Conservation (phyloP, 1,284 basidiomycete species). For the Leccinum pachyderme region DNA sequence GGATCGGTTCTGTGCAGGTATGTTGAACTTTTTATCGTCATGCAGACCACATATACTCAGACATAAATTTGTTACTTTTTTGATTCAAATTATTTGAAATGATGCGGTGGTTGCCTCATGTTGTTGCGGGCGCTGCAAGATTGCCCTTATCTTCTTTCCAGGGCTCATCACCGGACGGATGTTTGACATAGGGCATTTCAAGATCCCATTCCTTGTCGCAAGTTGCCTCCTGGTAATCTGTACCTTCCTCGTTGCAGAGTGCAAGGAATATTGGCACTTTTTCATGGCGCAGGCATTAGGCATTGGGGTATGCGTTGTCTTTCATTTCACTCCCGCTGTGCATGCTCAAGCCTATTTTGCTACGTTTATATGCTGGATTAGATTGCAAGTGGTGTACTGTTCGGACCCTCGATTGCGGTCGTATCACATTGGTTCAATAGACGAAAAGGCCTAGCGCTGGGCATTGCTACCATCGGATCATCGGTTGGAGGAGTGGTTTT, state of each 20-base stretch:
- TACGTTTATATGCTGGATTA: background rate
- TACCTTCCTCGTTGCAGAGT: constrained; percentile 50
- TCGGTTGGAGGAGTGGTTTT: constrained; percentile 45
- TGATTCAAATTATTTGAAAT: background rate
- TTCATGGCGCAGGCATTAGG: constrained; percentile 49
- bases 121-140: constrained; percentile 11
- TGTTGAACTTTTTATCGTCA: background rate
- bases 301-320: constrained; percentile 35
- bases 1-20: constrained; percentile 40
- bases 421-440: constrained; percentile 50
- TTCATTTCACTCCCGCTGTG: background rate
- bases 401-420: constrained; percentile 42
- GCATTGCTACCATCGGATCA: constrained; percentile 41
- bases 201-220: constrained; percentile 33
- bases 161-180: constrained; percentile 28
- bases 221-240: constrained; percentile 42
- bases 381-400: constrained; percentile 37
- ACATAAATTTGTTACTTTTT: background rate
- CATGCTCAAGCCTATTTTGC: too few species aligned
- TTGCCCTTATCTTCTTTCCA: constrained; percentile 43
- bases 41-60: background rate
- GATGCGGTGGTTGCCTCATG: background rate
- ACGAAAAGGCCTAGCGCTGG: constrained; percentile 41
- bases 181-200: constrained; percentile 33
- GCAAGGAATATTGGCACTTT: constrained; percentile 53